phyloP scores from a whole-genome alignment of 176 grass and related monocot species.

The Triticum turgidum region DNA sequence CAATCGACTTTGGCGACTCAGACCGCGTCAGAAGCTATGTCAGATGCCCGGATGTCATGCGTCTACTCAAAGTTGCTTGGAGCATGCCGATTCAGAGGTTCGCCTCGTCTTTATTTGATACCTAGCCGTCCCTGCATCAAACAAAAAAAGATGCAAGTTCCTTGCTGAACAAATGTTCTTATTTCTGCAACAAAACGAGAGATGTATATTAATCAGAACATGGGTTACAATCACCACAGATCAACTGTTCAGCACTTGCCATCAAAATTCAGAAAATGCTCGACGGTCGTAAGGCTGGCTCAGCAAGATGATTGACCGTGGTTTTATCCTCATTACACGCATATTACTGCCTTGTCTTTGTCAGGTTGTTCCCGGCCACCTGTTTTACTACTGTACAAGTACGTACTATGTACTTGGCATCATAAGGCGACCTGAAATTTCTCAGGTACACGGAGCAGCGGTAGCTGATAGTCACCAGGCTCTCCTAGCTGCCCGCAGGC shows the following conservation, averaged over 20 bases:
- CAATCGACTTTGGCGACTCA: conserved; percentile 25
- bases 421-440: conserved; percentile 72
- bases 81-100: background rate
- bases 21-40: background rate
- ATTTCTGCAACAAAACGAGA: background rate
- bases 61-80: background rate
- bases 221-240: background rate
- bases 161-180: background rate
- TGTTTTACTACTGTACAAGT: background rate
- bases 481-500: conserved; percentile 76
- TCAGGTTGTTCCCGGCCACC: background rate
- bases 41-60: background rate
- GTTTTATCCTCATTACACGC: background rate
- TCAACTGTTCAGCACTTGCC: background rate
- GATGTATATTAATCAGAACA: background rate
- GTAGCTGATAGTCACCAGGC: conserved; percentile 55
- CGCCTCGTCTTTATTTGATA: background rate
- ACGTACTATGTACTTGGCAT: background rate
- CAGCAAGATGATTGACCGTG: background rate
- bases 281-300: background rate
- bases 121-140: background rate
- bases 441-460: conserved; percentile 69
- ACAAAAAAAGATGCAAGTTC: background rate
- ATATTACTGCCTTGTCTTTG: background rate
- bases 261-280: background rate